Conservation (phyloP, 345 rosid genomes). For the Noccaea bulbosa region DNA sequence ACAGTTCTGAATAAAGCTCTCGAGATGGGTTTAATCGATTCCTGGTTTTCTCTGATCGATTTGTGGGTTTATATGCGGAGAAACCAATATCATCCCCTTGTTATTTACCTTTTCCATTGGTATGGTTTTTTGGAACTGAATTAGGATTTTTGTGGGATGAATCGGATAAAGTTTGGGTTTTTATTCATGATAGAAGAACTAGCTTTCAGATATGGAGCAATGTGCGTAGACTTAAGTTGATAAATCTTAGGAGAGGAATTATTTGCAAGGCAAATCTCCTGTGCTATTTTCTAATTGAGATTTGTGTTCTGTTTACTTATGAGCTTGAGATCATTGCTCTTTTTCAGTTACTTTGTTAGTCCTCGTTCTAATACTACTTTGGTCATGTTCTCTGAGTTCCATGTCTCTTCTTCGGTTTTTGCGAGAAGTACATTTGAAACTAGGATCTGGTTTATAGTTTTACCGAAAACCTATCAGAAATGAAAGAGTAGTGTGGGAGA, state of each 20-base stretch:
- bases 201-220: conserved; percentile 27
- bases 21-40: conserved; percentile 15
- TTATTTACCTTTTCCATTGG: background rate
- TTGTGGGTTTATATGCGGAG: background rate
- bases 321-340: conserved; percentile 7
- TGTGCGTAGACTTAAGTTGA: conserved; percentile 12
- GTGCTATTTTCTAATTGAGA: background rate
- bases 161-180: background rate
- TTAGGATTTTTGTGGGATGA: conserved; percentile 10
- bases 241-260: background rate
- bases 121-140: background rate
- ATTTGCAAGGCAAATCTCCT: background rate
- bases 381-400: background rate
- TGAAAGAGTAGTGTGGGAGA: background rate
- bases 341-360: background rate
- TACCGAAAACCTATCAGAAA: background rate
- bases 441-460: conserved; percentile 19
- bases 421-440: background rate
- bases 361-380: background rate
- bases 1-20: conserved; percentile 1
- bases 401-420: background rate
- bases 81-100: background rate
- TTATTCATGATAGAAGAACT: background rate
- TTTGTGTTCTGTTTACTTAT: conserved; percentile 5
- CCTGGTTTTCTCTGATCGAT: background rate